These are phyloP conservation scores for Arabidopsis lyrata DNA, from an alignment of 441 rosid species.

Conservation along the genomic window DNA sequence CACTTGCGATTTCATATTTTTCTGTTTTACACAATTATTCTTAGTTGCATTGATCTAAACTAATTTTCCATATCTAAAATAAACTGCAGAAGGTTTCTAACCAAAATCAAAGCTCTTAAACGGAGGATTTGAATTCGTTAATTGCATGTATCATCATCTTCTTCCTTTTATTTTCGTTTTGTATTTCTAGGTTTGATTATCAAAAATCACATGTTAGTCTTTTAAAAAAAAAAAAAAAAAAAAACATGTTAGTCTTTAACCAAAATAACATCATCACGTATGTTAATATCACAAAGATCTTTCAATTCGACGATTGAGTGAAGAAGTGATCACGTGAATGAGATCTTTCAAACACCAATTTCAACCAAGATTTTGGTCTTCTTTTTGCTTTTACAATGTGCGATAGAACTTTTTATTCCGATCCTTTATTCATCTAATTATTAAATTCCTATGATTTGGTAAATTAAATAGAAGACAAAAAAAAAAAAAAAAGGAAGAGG, in stretches of 20 bases:
- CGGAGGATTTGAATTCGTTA: not conserved
- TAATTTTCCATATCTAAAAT: not conserved
- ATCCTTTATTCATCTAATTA: slow-evolving; percentile 34
- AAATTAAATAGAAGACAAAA: slow-evolving; percentile 6
- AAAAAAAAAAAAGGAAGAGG: not conserved
- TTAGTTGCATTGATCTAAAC: not conserved
- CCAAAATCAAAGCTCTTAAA: not conserved
- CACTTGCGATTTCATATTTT: not conserved
- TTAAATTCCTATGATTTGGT: slow-evolving; percentile 24
- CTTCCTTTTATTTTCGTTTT: not conserved
- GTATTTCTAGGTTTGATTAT: not conserved
- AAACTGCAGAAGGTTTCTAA: not conserved
- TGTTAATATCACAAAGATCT: not conserved
- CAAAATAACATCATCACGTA: not conserved
- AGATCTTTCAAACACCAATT: slow-evolving; percentile 9
- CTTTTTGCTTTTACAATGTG: slow-evolving; percentile 27
- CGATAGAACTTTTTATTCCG: slow-evolving; percentile 35
- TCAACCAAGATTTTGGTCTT: slow-evolving; percentile 27
- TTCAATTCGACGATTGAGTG: not conserved
- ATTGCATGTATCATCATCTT: not conserved
- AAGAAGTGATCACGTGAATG: slow-evolving; percentile 23
- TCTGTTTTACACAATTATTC: not conserved
- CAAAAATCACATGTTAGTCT: not conserved
- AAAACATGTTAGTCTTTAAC: not conserved
- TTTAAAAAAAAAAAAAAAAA: too few relatives aligned